Conservation (phyloP, 148 eudicot species). For the Chenopodium berlandieri region DNA sequence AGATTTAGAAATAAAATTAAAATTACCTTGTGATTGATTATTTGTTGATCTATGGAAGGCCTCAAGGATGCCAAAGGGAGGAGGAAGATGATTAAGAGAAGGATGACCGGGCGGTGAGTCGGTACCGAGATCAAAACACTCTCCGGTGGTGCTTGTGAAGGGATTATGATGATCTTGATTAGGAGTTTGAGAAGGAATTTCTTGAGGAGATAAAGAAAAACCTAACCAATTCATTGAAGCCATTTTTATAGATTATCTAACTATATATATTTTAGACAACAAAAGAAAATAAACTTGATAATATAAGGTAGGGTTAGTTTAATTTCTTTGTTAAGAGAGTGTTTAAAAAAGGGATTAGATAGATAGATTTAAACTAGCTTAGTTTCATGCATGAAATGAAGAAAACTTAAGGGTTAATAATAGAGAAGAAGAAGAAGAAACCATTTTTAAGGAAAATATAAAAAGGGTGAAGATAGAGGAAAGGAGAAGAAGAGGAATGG, state of each 20-base stretch:
- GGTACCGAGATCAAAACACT: conserved; percentile 44
- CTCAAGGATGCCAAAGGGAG: conserved; percentile 67
- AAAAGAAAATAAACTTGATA: neutral
- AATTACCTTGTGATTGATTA: conserved; percentile 61
- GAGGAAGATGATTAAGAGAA: conserved; percentile 42
- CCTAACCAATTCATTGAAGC: conserved; percentile 61
- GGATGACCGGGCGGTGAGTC: conserved; percentile 25
- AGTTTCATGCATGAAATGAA: conserved; percentile 38
- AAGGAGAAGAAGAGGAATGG: conserved; percentile 29
- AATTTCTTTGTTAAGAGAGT: neutral
- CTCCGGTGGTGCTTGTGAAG: conserved; percentile 29
- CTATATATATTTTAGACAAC: neutral
- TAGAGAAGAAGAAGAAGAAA: conserved; percentile 7
- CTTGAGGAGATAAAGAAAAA: conserved; percentile 75
- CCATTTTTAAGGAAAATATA: conserved; percentile 12
- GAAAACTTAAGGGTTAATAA: conserved; percentile 11
- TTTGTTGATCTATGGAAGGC: conserved; percentile 49
- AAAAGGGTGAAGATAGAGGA: neutral
- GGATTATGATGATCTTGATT: conserved; percentile 27
- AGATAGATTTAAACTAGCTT: conserved; percentile 4
- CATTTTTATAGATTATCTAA: neutral
- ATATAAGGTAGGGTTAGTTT: too few relatives aligned
- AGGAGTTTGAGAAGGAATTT: conserved; percentile 26
- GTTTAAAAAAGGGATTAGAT: neutral
- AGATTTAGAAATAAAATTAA: neutral